phyloP scores from a whole-genome alignment of 805 yeast genomes.

The Lipomyces oligophaga region DNA sequence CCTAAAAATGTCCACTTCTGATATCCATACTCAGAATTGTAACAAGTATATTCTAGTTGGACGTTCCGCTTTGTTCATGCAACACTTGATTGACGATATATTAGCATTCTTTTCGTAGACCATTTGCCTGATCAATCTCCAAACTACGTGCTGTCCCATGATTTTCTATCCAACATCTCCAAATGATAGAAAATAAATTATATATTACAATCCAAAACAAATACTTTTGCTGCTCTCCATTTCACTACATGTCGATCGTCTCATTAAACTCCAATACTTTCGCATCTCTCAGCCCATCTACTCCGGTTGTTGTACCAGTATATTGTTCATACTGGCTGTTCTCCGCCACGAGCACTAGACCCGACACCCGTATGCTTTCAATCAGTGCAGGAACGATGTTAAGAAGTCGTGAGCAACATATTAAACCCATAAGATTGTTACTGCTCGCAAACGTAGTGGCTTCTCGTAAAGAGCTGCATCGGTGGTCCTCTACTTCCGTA shows the following conservation, averaged over 20 bases:
- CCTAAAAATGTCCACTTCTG: no score
- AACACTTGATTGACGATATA: no score
- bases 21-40: no score
- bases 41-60: no score
- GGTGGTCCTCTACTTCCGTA: constrained; percentile 32
- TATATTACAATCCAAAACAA: no score
- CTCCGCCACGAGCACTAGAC: constrained; percentile 58
- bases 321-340: constrained; percentile 11
- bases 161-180: no score
- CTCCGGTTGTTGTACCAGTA: constrained; percentile 37
- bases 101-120: no score
- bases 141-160: no score
- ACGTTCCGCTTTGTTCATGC: no score
- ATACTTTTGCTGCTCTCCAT: no score
- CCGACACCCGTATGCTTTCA: constrained; percentile 71
- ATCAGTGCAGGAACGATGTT: constrained; percentile 67
- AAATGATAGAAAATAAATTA: no score
- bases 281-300: constrained; percentile 64
- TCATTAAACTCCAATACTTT: constrained; percentile 66
- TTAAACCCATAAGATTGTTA: constrained; percentile 81
- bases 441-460: constrained; percentile 75
- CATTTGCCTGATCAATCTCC: no score
- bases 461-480: constrained; percentile 64
- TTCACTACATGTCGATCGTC: constrained; percentile 49
- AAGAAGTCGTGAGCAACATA: constrained; percentile 68